Evolutionary conservation across 108 stramenopile species (phyloP), one percentile per base, ranked within the genome.

Genomic region (Stephanodiscus triporus): DNA sequence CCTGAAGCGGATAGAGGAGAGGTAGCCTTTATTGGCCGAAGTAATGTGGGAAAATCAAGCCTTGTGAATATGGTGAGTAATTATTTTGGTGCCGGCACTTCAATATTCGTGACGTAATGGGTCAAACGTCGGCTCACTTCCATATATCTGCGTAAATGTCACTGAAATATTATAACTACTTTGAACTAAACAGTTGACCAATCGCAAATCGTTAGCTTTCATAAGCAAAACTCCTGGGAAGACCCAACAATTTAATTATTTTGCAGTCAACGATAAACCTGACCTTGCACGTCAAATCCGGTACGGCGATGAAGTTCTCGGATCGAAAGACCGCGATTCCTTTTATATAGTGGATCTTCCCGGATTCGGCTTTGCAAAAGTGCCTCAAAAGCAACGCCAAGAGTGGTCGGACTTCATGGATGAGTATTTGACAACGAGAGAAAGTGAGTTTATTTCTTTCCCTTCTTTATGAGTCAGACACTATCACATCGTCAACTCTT

Each of bases 361-460:
- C 2, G 98, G 98, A 11, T 97, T 97, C 83, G 98, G 98, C 26
- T 99, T 92, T 78, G 98, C 98, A 50, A 93, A 93, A 68, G 96
- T 89, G 4, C 91, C 96, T 13, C 87, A 93, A 48, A 65, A 90
- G 56, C 84, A 91, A 75, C 70, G 88, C 29, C 68, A 90, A 50
- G 69, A 88, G 77, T 98, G 97, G 97, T 68, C 85, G 9, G 75
- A 71, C 34, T 91, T 98, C 67, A 86, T 96, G 84, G 73, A 77
- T 24, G 80, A 83, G 63, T 98, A 96, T 77, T 80, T 97, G 27
- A 68, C 72, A 8, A 81, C 74, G 9, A 77, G 98, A 17, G 68
- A 77, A 19, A 88, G 60, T 61, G 20, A 36, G 60, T 32, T 1
- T 59, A 40, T 5, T 10, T 20, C 22, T n/a, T 43, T 37, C 42